A percentile compares a stretch with the other conserved stretches of the same genome.
phyloP scores from a whole-genome alignment of 164 flowering plant genomes.

The Piper betle region DNA sequence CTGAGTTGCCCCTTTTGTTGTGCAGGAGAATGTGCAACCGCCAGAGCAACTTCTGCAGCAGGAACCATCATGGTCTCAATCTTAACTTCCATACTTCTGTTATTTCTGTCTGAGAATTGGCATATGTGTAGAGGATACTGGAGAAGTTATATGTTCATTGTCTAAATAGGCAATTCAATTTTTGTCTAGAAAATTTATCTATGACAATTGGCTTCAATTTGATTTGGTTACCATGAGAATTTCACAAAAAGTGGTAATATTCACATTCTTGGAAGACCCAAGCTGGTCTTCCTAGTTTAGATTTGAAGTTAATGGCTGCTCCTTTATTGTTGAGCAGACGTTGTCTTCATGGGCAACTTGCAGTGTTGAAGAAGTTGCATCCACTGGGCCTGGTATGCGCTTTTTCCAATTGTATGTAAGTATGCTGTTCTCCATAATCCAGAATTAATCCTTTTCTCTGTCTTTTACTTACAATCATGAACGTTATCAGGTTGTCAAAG shows the following conservation, averaged over 20 bases:
- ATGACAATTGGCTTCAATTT: too few relatives aligned
- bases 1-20: conserved; percentile 3
- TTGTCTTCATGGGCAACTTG: conserved; percentile 77
- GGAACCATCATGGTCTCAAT: conserved; percentile 67
- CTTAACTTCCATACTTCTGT: background rate
- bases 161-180: background rate
- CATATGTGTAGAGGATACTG: background rate
- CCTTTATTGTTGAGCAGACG: conserved; percentile 25
- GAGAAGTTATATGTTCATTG: background rate
- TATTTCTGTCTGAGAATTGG: background rate
- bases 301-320: background rate
- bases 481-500: conserved; percentile 45
- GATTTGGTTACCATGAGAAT: too few relatives aligned
- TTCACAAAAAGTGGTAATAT: too few relatives aligned
- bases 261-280: too few relatives aligned
- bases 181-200: too few relatives aligned
- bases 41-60: conserved; percentile 87
- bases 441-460: background rate
- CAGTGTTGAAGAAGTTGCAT: conserved; percentile 84
- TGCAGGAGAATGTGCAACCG: conserved; percentile 87
- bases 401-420: conserved; percentile 87
- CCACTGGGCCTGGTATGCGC: conserved; percentile 69
- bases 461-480: background rate
- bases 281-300: too few relatives aligned
- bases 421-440: background rate